Percentiles rank a stretch among this genome's conserved stretches.
These are phyloP conservation scores for Tulasnella sp. DNA, from an alignment of 768 basidiomycete genomes.

Conservation along the genomic window DNA sequence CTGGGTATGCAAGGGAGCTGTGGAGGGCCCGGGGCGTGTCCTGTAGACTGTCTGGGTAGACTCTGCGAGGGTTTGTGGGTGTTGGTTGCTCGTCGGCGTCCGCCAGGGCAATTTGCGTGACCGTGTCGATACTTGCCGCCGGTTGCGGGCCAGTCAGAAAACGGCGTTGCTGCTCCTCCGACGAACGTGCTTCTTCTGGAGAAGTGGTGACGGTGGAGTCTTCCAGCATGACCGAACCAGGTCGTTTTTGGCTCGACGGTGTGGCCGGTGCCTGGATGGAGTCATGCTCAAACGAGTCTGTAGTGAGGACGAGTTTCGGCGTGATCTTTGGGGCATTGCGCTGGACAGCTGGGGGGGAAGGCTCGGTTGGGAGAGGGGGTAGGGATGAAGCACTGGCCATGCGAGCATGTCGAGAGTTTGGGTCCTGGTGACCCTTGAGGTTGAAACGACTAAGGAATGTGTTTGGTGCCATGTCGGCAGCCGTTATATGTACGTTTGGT, in stretches of 20 bases:
- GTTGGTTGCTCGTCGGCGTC: background rate
- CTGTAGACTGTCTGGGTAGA: background rate
- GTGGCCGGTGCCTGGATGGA: slow-evolving; percentile 5
- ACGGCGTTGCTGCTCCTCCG: slow-evolving; percentile 7
- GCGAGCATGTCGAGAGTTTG: slow-evolving; percentile 11
- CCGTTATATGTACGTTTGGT: background rate
- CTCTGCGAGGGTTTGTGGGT: background rate
- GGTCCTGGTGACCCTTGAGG: slow-evolving; percentile 2
- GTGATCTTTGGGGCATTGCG: background rate
- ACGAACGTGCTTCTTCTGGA: slow-evolving; percentile 1
- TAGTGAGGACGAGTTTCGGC: slow-evolving; percentile 10
- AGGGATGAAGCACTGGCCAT: slow-evolving; percentile 8
- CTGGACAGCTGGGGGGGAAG: background rate
- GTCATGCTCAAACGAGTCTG: background rate
- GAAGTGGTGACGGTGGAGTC: background rate
- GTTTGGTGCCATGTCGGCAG: slow-evolving; percentile 5
- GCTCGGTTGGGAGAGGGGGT: background rate
- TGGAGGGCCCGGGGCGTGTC: background rate
- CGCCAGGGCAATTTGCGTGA: background rate
- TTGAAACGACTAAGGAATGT: slow-evolving; percentile 11
- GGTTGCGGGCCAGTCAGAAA: background rate
- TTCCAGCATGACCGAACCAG: background rate
- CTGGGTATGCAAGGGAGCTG: background rate
- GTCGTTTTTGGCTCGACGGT: background rate
- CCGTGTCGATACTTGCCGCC: background rate